Evolutionary conservation across 2,329 filamentous ascomycete species (phyloP), one percentile per base, ranked within the genome.

Genomic region (Massarina eburnea): DNA sequence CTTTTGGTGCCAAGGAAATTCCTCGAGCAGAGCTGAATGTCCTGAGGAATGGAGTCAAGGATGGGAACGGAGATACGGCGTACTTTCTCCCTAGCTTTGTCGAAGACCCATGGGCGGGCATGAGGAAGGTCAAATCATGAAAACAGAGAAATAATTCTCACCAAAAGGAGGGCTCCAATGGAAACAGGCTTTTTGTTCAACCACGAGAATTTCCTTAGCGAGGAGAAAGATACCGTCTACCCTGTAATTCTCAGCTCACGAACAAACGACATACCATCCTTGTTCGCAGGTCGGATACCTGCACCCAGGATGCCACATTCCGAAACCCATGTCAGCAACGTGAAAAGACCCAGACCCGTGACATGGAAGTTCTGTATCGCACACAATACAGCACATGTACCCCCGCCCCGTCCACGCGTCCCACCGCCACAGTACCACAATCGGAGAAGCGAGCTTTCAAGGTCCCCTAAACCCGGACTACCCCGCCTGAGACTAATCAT

Each of bases 81-180:
- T 89, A 88, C 66, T 91, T 89, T 66, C 80, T 88, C 47, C 79
- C 81, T 0, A 78, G 76, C 46, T 88, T 85, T 50, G 82, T 89
- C 56, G 77, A 84, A 62, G 89, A 91, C 62, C 88, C 88, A 0
- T 91, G 88, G 88, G 79, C 53, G 45, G 61, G 34, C 20, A 32
- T 61, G 3, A 35, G 20, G 18, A 38, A 38, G 22, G 35, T 12
- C 27, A 30, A 30, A 30, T 14, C 27, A 14, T 30, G 27, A 30
- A 14, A 14, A 30, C n/a, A n/a, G n/a, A n/a, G n/a, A n/a, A n/a
- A n/a, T n/a, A n/a, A n/a, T n/a, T n/a, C n/a, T n/a, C n/a, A n/a
- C n/a, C n/a, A n/a, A n/a, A n/a, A n/a, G n/a, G n/a, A n/a, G n/a
- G n/a, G n/a, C n/a, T n/a, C n/a, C n/a, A n/a, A n/a, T n/a, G n/a